These are phyloP conservation scores for Lignosus rhinocerotis DNA, from an alignment of 1,284 basidiomycete genomes.

Conservation along the genomic window DNA sequence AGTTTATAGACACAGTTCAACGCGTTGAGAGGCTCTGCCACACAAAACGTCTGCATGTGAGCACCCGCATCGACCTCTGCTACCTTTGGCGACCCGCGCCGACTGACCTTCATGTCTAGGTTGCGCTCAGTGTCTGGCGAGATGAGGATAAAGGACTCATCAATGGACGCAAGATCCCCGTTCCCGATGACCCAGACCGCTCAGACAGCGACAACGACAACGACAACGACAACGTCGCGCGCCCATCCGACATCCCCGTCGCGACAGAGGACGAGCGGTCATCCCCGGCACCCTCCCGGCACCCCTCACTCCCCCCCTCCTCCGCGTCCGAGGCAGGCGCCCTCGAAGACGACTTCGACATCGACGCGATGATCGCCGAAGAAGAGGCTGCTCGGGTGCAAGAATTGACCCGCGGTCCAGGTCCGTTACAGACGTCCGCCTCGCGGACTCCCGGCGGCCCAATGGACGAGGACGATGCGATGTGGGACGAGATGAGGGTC, in stretches of 20 bases:
- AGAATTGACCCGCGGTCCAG: not conserved
- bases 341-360: slow-evolving; percentile 54
- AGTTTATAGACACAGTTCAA: slow-evolving; percentile 81
- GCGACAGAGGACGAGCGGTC: slow-evolving; percentile 33
- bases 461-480: slow-evolving; percentile 51
- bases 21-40: slow-evolving; percentile 86
- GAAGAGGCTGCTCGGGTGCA: slow-evolving; percentile 37
- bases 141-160: slow-evolving; percentile 65
- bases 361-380: slow-evolving; percentile 50
- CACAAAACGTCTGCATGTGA: slow-evolving; percentile 80
- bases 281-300: slow-evolving; percentile 34
- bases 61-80: slow-evolving; percentile 23
- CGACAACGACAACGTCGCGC: slow-evolving; percentile 17
- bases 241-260: slow-evolving; percentile 21
- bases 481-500: slow-evolving; percentile 51
- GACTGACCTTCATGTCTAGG: slow-evolving; percentile 40
- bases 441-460: slow-evolving; percentile 20
- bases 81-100: not conserved
- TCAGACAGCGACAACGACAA: slow-evolving; percentile 30
- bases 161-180: slow-evolving; percentile 31
- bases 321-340: slow-evolving; percentile 38
- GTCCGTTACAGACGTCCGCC: slow-evolving; percentile 9
- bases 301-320: slow-evolving; percentile 46
- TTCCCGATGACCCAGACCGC: slow-evolving; percentile 36
- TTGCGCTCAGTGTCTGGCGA: slow-evolving; percentile 70